phyloP scores from a whole-genome alignment of 805 yeast genomes.

The Myxozyma sirexii region DNA sequence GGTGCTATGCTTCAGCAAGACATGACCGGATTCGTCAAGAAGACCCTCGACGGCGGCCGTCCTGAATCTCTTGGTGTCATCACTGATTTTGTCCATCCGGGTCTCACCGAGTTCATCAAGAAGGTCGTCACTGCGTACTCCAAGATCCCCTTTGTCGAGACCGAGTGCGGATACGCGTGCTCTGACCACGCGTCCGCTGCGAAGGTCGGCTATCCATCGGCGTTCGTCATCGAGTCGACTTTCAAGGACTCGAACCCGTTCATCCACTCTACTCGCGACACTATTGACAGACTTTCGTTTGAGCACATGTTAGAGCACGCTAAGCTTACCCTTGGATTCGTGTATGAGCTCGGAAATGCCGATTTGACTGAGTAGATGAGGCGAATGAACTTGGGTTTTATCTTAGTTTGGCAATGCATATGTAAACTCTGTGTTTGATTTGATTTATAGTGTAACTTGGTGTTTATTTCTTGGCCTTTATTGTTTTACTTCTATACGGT shows the following conservation, averaged over 20 bases:
- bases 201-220: conserved; percentile 80
- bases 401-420: neutral
- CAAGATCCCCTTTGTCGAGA: conserved; percentile 68
- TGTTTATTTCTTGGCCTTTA: neutral
- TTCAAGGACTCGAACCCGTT: conserved; percentile 64
- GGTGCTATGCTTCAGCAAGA: conserved; percentile 91
- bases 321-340: conserved; percentile 72
- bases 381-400: neutral
- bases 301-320: conserved; percentile 80
- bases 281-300: conserved; percentile 76
- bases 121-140: conserved; percentile 64
- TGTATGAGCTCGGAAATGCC: conserved; percentile 64
- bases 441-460: neutral
- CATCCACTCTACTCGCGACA: conserved; percentile 79
- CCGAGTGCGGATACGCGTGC: conserved; percentile 88
- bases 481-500: too few relatives aligned
- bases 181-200: conserved; percentile 89
- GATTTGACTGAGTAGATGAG: conserved; percentile 32
- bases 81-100: conserved; percentile 63
- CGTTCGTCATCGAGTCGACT: conserved; percentile 79
- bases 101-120: conserved; percentile 63
- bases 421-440: neutral
- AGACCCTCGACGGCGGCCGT: conserved; percentile 52
- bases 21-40: conserved; percentile 80
- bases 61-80: conserved; percentile 79